Evolutionary conservation across 2,329 filamentous ascomycete genomes (phyloP), one percentile per base, ranked within the genome.

Genomic region (Botryotinia convoluta): DNA sequence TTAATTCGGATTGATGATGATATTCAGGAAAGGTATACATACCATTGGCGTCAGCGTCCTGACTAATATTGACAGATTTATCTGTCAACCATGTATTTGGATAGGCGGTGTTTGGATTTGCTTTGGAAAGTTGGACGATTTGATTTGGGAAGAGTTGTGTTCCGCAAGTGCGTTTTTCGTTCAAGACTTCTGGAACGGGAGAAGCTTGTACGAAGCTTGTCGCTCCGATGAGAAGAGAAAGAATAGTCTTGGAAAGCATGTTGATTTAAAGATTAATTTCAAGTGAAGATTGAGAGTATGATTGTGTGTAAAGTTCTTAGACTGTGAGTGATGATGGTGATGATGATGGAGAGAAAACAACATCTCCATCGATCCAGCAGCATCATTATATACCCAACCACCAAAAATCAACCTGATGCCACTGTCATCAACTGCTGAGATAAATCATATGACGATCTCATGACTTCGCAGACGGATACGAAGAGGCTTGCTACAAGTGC

Each of bases 61-160:
- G 71, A 5, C 64, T 69, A 26, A 73, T 70, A 22, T 42, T 48
- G 3, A 73, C 65, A 6, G 65, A 44, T 29, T 20, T 48, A n/a
- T 69, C 64, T 8, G 71, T 72, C 3, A 48, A 32, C 48, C 48
- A 45, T 32, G 71, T 70, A n/a, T 63, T 73, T 22, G 57, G n/a
- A 18, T 45, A 69, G 1, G 44, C 45, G 3, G 44, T 45, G 54
- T 73, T 45, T 5, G 71, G 65, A 35, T 63, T 70, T 22, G 54
- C 64, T 16, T 73, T 44, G 7, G 71, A 73, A 44, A 73, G 71
- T 44, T 69, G 71, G 2, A 73, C 37, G 7, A 73, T 44, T 48
- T 61, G 65, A 42, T 70, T 73, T 12, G 71, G 71, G 37, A 73
- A 60, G 8, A 54, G 20, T 22, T 32, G 26, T 14, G 29, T 39